A percentile compares a stretch with the other conserved stretches of the same genome.
Evolutionary conservation across 129 eudicot genomes (phyloP).

Genomic region (Flaveria brownii): DNA sequence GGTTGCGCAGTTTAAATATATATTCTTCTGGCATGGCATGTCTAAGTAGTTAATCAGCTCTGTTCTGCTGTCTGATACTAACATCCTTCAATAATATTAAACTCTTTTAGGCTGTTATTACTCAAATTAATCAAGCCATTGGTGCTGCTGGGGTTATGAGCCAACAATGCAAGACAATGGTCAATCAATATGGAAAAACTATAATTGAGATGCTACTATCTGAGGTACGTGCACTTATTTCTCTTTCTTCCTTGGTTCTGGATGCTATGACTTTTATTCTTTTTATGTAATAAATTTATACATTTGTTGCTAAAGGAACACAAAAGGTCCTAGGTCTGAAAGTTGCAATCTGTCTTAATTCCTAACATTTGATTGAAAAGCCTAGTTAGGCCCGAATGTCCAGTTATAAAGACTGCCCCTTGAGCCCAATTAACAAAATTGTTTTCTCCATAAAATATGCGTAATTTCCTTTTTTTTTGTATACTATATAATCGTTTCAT

Average conservation of each 20-base stretch:
- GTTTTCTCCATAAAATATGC: not conserved
- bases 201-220: conserved; percentile 66
- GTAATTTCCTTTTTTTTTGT: not conserved
- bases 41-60: not conserved
- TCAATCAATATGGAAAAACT: conserved; percentile 64
- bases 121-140: conserved; percentile 88
- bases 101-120: conserved; percentile 54
- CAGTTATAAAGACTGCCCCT: not conserved
- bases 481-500: not conserved
- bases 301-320: not conserved
- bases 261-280: not conserved
- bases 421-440: not conserved
- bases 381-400: not conserved
- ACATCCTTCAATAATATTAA: conserved; percentile 3
- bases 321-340: conserved; percentile 4
- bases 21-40: not conserved
- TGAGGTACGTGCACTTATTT: conserved; percentile 43
- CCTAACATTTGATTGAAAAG: not conserved
- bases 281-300: not conserved
- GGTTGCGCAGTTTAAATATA: not conserved
- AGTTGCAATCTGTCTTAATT: not conserved
- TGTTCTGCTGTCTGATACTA: not conserved
- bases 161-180: conserved; percentile 86
- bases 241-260: conserved; percentile 17
- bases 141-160: conserved; percentile 92